Conservation (phyloP, 768 basidiomycete species). For the Cystobasidium onofrii region DNA sequence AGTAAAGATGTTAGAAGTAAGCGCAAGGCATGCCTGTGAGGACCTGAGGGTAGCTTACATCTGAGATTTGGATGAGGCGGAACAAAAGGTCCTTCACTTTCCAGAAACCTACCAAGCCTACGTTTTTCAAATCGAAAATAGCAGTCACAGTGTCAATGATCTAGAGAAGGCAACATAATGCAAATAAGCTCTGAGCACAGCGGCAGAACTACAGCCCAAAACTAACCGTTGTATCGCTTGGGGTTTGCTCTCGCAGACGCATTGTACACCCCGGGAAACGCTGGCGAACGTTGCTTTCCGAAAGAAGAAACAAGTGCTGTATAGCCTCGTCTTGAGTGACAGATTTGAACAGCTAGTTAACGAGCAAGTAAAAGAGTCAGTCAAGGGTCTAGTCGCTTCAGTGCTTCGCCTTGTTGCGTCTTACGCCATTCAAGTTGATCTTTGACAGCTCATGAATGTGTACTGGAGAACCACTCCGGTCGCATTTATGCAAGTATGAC, state of each 20-base stretch:
- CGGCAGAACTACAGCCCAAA: background rate
- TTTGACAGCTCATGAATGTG: constrained; percentile 8
- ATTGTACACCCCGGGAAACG: constrained; percentile 29
- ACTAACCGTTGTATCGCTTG: background rate
- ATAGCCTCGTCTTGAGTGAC: background rate
- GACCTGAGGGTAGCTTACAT: background rate
- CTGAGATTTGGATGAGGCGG: constrained; percentile 29
- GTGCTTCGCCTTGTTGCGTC: too few relatives aligned
- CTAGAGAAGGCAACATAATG: background rate
- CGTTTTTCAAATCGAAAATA: constrained; percentile 20
- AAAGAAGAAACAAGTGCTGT: constrained; percentile 21
- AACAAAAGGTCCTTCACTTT: constrained; percentile 25
- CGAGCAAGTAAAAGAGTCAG: too few relatives aligned
- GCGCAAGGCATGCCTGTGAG: too few relatives aligned
- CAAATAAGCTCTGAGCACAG: too few relatives aligned
- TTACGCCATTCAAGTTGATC: constrained; percentile 2
- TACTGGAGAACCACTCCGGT: constrained; percentile 11
- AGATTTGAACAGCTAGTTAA: constrained; percentile 16
- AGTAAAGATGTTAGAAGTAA: background rate
- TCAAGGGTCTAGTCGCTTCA: too few relatives aligned
- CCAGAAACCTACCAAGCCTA: constrained; percentile 17
- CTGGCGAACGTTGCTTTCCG: constrained; percentile 25
- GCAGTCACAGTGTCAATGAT: constrained; percentile 27
- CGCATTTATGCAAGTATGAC: constrained; percentile 46
- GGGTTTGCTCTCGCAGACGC: background rate